phyloP scores from a whole-genome alignment of 371 early-diverging fungal species.

The Phascolomyces articulosus region DNA sequence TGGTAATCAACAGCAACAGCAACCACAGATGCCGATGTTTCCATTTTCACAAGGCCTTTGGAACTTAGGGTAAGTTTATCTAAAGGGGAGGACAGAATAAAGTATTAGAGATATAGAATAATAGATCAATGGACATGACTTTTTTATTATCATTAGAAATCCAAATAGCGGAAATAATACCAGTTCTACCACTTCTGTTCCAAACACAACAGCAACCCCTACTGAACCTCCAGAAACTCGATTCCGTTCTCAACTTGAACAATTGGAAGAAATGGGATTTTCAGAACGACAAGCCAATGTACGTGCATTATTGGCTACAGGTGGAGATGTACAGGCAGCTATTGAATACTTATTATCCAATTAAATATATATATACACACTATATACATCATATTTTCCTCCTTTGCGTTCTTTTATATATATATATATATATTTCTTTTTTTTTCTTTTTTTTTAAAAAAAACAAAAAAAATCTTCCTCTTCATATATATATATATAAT shows the following conservation, averaged over 20 bases:
- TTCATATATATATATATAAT: no score
- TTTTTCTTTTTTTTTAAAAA: not conserved
- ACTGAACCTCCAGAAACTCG: slow-evolving; percentile 62
- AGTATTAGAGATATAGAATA: no score
- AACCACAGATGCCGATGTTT: slow-evolving; percentile 15
- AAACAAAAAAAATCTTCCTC: no score
- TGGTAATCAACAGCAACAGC: slow-evolving; percentile 18
- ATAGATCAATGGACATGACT: no score
- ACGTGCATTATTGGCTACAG: slow-evolving; percentile 72
- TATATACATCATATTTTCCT: not conserved
- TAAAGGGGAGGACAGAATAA: no score
- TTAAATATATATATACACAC: not conserved
- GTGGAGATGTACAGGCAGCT: slow-evolving; percentile 77
- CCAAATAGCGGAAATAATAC: slow-evolving; percentile 1
- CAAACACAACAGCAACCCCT: not conserved
- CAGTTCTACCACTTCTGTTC: not conserved
- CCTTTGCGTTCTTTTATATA: not conserved
- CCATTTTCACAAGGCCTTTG: slow-evolving; percentile 2
- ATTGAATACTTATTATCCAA: slow-evolving; percentile 59
- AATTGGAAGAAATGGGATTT: slow-evolving; percentile 88
- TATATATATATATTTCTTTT: no score
- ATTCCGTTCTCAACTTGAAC: slow-evolving; percentile 71
- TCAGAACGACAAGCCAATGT: slow-evolving; percentile 73
- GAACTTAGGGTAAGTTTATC: slow-evolving; percentile 24
- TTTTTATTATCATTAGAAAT: no score